Percentiles rank a stretch among this genome's conserved stretches.
Evolutionary conservation across 2,329 filamentous ascomycete genomes (phyloP).

Genomic region (Ophiocordyceps polyrhachis-furcata): DNA sequence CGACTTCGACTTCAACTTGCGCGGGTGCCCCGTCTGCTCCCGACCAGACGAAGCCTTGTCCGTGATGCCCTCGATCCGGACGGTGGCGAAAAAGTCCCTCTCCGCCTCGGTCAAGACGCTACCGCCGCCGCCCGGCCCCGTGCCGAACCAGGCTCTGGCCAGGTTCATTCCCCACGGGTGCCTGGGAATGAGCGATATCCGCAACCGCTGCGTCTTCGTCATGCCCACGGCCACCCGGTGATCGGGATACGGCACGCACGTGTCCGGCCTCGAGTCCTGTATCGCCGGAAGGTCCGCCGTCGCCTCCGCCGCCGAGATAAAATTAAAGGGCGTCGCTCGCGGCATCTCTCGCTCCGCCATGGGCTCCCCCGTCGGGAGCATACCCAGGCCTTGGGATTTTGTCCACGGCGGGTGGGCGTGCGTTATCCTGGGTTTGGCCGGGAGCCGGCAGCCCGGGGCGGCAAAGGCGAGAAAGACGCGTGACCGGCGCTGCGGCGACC

Average conservation of each 20-base stretch:
- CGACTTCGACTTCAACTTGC: no score
- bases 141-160: conserved; percentile 19
- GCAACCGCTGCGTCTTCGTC: conserved; percentile 18
- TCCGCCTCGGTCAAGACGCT: neutral
- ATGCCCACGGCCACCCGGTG: conserved; percentile 34
- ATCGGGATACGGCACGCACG: conserved; percentile 48
- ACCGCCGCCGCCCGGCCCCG: no score
- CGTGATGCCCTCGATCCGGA: neutral
- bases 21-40: no score
- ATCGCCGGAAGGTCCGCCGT: conserved; percentile 43
- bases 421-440: conserved; percentile 36
- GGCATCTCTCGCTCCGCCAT: conserved; percentile 32
- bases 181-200: conserved; percentile 40
- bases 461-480: conserved; percentile 56
- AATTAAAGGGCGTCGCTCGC: conserved; percentile 37
- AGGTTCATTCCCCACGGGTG: conserved; percentile 37
- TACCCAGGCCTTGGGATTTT: conserved; percentile 27
- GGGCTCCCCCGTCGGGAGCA: conserved; percentile 35
- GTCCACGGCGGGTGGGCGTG: conserved; percentile 36
- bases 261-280: conserved; percentile 38
- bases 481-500: conserved; percentile 44
- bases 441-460: conserved; percentile 42
- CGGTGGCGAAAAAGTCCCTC: neutral
- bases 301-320: conserved; percentile 32
- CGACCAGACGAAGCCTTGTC: no score